Percentiles rank a stretch among this genome's conserved stretches.
phyloP scores from a whole-genome alignment of 2,329 filamentous ascomycete genomes.

The Penicillium sp. region DNA sequence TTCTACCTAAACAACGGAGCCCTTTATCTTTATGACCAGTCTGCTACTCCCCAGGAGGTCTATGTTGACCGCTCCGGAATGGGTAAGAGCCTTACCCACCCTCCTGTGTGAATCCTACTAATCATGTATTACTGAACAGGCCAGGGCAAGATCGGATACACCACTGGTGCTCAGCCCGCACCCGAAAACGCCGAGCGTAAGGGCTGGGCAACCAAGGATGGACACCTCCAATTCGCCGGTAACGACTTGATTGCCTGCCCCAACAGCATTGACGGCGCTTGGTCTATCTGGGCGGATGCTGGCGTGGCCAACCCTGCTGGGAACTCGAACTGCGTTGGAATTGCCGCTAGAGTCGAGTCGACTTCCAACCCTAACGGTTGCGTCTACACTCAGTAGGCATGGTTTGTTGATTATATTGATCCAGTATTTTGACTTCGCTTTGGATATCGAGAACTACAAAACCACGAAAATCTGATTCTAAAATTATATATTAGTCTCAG shows the following conservation, averaged over 20 bases:
- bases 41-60: constrained; percentile 49
- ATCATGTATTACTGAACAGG: constrained; percentile 32
- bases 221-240: constrained; percentile 50
- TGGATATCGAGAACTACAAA: too few relatives aligned
- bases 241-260: constrained; percentile 56
- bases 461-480: too few relatives aligned
- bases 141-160: constrained; percentile 56
- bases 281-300: constrained; percentile 34
- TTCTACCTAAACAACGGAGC: constrained; percentile 52
- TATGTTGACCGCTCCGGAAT: constrained; percentile 60
- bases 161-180: constrained; percentile 44
- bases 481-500: too few relatives aligned
- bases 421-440: too few relatives aligned
- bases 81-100: constrained; percentile 42
- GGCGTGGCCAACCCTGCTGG: constrained; percentile 31
- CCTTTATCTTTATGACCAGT: constrained; percentile 52
- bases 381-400: constrained; percentile 25
- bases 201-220: constrained; percentile 49
- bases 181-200: constrained; percentile 48
- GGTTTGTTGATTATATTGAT: too few relatives aligned
- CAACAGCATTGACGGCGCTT: constrained; percentile 44
- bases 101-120: not conserved
- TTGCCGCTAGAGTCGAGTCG: constrained; percentile 29
- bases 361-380: constrained; percentile 25
- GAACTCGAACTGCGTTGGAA: constrained; percentile 35